Evolutionary conservation across 441 rosid genomes (phyloP).

Genomic region (Erysimum pusillum): DNA sequence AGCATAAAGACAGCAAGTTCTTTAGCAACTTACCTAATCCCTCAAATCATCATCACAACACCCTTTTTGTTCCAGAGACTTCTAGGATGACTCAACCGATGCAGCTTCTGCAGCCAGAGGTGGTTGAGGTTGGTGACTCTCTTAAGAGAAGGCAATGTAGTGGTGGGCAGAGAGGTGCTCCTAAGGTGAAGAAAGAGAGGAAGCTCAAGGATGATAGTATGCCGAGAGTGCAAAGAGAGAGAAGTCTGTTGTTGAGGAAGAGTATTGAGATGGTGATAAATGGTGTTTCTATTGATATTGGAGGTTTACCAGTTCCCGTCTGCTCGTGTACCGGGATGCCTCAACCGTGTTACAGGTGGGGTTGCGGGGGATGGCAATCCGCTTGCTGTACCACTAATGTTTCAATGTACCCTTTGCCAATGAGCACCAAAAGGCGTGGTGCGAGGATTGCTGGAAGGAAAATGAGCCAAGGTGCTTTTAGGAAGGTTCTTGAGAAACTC

Average conservation of each 20-base stretch:
- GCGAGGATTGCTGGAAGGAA: conserved; percentile 95
- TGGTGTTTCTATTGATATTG: conserved; percentile 55
- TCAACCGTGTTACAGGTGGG: conserved; percentile 95
- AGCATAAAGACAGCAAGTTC: conserved; percentile 70
- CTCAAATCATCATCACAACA: conserved; percentile 54
- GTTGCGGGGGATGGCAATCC: conserved; percentile 99
- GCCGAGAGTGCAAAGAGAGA: conserved; percentile 26
- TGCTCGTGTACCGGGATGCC: conserved; percentile 89
- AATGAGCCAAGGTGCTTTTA: conserved; percentile 96
- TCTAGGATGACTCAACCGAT: conserved; percentile 58
- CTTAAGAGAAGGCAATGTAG: conserved; percentile 70
- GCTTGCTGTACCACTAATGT: conserved; percentile 92
- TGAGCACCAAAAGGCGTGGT: conserved; percentile 91
- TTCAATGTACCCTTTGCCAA: conserved; percentile 88
- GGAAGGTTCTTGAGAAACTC: conserved; percentile 59
- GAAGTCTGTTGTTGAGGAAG: conserved; percentile 38
- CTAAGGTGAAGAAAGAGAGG: conserved; percentile 79
- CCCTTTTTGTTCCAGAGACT: conserved; percentile 56
- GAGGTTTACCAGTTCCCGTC: conserved; percentile 86
- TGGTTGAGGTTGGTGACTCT: conserved; percentile 49
- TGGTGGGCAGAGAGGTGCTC: conserved; percentile 54
- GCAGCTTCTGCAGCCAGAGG: conserved; percentile 67
- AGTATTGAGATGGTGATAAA: conserved; percentile 40
- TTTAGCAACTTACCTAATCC: conserved; percentile 58
- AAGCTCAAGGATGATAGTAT: conserved; percentile 62